Base-by-base conservation (phyloP, 2,329 filamentous ascomycete genomes). In the Pseudogymnoascus sp. region DNA sequence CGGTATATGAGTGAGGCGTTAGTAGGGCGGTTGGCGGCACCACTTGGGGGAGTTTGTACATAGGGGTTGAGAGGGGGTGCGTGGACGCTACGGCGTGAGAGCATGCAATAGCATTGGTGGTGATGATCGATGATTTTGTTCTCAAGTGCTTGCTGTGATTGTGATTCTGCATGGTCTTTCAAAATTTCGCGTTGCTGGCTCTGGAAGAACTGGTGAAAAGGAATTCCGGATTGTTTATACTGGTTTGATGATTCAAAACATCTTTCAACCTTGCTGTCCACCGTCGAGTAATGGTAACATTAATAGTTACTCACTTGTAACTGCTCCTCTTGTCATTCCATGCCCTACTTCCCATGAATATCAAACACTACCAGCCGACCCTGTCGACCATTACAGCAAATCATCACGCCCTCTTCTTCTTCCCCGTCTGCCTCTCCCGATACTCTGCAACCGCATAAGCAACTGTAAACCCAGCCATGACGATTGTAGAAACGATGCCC, bases 1-100 rank as follows among this genome's bases (percentile, higher is more conserved):
- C 43, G 43, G 43, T n/a, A 54, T 54, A 32, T 54, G 43, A 54
- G 43, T 54, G 43, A 54, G 43, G 43, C 43, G 43, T 54, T 54
- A 32, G 43, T 30, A 54, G 9, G 25, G 43, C n/a, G 43, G 38
- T 18, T 54, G 43, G 43, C 25, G 43, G 43, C n/a, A 30, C n/a
- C 43, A 32, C 47, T 54, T 54, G 47, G 47, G 43, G 41, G n/a
- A 14, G 47, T 12, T 54, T 54, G 47, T 54, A 54, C 28, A 54
- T 54, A 54, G 6, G 16, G 28, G 28, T 25, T 25, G 22, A 25
- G 22, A 25, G 4, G 16, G 28, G 25, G 43, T 32, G 47, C 47
- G 28, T 54, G 25, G 47, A 5, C 47, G 47, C 47, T 32, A 34
- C 47, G 47, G 47, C 47, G 28, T 1, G 28, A 34, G 47, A 54